Conservation (phyloP, 306 rosid genomes). For the Glycine tomentella region DNA sequence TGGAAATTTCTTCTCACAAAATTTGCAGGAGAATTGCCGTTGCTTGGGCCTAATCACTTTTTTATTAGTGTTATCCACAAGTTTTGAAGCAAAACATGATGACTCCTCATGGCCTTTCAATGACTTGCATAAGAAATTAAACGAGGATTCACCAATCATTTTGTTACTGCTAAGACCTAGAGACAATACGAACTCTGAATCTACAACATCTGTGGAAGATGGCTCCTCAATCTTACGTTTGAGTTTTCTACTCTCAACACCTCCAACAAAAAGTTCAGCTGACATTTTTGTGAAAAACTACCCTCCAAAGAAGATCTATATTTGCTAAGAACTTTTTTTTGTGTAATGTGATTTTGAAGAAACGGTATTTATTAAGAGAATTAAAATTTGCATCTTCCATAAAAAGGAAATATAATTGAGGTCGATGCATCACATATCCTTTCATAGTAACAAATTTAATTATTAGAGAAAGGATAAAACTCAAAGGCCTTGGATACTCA, state of each 20-base stretch:
- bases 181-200: neutral
- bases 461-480: neutral
- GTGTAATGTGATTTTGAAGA: neutral
- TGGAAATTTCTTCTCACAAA: slow-evolving; percentile 42
- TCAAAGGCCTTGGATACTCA: neutral
- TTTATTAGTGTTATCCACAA: neutral
- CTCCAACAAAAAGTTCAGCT: neutral
- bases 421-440: neutral
- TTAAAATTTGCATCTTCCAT: neutral
- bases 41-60: neutral
- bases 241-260: neutral
- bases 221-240: neutral
- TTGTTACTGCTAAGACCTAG: neutral
- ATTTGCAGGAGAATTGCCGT: slow-evolving; percentile 11
- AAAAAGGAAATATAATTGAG: neutral
- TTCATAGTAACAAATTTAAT: neutral
- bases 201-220: neutral
- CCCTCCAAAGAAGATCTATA: neutral
- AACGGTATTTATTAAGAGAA: slow-evolving; percentile 17
- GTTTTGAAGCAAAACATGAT: too few species aligned
- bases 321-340: neutral
- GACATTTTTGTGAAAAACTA: neutral
- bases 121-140: neutral
- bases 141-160: neutral
- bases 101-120: neutral